A percentile compares a stretch with the other conserved stretches of the same genome.
Conservation (phyloP, 129 eudicot species). For the Tanacetum coccineum region DNA sequence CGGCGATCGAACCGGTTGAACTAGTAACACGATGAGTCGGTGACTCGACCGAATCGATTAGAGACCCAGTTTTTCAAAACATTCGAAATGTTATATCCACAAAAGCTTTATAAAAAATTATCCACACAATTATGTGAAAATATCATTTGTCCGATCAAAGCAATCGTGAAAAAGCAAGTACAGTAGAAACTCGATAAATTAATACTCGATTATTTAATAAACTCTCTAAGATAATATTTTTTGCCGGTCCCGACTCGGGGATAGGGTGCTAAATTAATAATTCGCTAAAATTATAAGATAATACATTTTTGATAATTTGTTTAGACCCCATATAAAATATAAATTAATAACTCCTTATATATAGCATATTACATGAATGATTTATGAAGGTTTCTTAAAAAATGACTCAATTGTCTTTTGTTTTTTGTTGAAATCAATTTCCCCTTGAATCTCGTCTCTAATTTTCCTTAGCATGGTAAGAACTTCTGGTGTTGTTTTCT, state of each 20-base stretch:
- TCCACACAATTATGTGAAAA: no score
- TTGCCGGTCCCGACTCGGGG: constrained; percentile 31
- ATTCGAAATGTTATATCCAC: no score
- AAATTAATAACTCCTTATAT: constrained; percentile 28
- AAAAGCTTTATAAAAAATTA: no score
- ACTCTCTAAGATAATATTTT: constrained; percentile 33
- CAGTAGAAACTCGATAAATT: constrained; percentile 30
- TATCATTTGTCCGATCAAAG: no score
- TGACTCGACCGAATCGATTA: no score
- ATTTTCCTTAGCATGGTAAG: constrained; percentile 22
- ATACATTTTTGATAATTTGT: constrained; percentile 22
- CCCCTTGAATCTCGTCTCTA: constrained; percentile 33
- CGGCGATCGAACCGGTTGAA: no score
- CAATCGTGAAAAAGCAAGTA: no score
- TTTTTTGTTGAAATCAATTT: constrained; percentile 35
- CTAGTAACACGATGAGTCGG: no score
- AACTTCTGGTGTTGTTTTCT: constrained; percentile 19
- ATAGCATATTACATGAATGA: constrained; percentile 29
- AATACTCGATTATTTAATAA: constrained; percentile 38
- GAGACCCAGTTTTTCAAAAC: no score
- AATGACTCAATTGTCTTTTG: constrained; percentile 33
- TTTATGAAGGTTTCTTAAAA: constrained; percentile 27
- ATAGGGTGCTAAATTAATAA: constrained; percentile 35
- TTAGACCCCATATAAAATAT: constrained; percentile 24
- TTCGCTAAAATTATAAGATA: constrained; percentile 37